A percentile compares a stretch with the other conserved stretches of the same genome.
Conservation (phyloP, 495 filamentous ascomycete genomes). For the Copromyces sp. region DNA sequence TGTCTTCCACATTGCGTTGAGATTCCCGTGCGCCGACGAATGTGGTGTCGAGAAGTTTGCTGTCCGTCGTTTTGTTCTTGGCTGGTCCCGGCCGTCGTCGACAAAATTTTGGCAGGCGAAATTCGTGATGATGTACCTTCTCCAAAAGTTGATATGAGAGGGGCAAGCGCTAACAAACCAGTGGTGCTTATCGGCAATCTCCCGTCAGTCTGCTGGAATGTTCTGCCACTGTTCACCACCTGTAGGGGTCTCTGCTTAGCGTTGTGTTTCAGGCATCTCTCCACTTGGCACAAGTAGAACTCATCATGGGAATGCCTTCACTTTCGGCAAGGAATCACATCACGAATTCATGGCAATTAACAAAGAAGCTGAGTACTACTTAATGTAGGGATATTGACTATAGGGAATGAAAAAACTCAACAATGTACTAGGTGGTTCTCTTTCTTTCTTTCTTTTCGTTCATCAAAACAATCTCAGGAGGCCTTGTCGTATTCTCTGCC, state of each 20-base stretch:
- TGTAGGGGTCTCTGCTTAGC: not conserved
- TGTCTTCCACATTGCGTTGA: conserved; percentile 23
- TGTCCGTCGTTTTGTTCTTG: not conserved
- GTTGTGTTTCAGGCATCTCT: not conserved
- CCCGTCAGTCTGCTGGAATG: not conserved
- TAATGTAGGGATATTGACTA: not conserved
- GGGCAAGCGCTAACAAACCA: not conserved
- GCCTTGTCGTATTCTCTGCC: not conserved
- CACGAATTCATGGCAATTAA: not conserved
- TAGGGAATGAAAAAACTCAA: not conserved
- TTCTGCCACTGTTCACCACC: conserved; percentile 8
- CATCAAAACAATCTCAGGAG: not conserved
- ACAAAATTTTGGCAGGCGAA: not conserved
- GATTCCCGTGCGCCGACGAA: not conserved
- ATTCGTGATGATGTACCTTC: not conserved
- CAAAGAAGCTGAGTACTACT: not conserved
- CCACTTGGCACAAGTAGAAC: not conserved
- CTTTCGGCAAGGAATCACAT: not conserved
- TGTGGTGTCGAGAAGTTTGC: not conserved
- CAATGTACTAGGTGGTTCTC: not conserved
- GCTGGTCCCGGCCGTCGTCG: not conserved
- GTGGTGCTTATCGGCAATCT: conserved; percentile 1
- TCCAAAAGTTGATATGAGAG: not conserved
- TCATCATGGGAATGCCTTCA: not conserved
- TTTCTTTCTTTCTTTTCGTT: not conserved